These are phyloP conservation scores for Sporothrix pseudoabietina DNA, from an alignment of 2,329 filamentous ascomycete species.

Conservation along the genomic window DNA sequence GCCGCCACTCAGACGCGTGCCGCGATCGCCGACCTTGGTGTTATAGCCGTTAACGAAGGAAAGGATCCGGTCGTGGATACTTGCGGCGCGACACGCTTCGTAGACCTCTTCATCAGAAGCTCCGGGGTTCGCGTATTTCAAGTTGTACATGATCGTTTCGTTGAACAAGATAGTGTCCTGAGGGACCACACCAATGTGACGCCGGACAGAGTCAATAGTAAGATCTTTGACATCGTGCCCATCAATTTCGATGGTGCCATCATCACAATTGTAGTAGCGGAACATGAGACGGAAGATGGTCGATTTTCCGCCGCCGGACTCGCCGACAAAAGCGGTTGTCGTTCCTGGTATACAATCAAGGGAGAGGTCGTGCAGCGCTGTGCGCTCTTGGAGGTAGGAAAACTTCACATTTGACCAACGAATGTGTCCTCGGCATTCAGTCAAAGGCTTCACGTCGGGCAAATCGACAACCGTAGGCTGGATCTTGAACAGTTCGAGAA, in stretches of 20 bases:
- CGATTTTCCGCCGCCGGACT: conserved; percentile 95
- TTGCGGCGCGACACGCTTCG: conserved; percentile 55
- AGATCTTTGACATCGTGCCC: conserved; percentile 80
- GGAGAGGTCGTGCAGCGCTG: conserved; percentile 78
- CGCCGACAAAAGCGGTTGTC: conserved; percentile 92
- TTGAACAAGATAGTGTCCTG: conserved; percentile 80
- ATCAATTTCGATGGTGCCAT: conserved; percentile 81
- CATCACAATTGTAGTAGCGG: conserved; percentile 87
- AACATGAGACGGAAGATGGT: conserved; percentile 95
- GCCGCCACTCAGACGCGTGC: conserved; percentile 59
- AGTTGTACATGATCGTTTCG: conserved; percentile 58
- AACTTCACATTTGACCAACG: conserved; percentile 88
- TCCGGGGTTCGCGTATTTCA: conserved; percentile 54
- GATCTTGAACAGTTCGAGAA: conserved; percentile 95
- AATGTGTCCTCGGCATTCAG: conserved; percentile 76
- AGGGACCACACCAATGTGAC: conserved; percentile 91
- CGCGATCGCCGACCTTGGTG: conserved; percentile 57
- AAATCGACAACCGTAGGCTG: conserved; percentile 86
- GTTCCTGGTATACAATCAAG: conserved; percentile 89
- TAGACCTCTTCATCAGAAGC: conserved; percentile 54
- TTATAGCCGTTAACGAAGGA: conserved; percentile 56
- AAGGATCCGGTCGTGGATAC: conserved; percentile 58
- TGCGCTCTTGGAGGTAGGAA: conserved; percentile 82
- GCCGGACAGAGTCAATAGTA: conserved; percentile 90
- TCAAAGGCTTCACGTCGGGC: conserved; percentile 63